Percentiles rank a stretch among this genome's conserved stretches.
These are phyloP conservation scores for Cystofilobasidium macerans DNA, from an alignment of 768 basidiomycete species.

Conservation along the genomic window DNA sequence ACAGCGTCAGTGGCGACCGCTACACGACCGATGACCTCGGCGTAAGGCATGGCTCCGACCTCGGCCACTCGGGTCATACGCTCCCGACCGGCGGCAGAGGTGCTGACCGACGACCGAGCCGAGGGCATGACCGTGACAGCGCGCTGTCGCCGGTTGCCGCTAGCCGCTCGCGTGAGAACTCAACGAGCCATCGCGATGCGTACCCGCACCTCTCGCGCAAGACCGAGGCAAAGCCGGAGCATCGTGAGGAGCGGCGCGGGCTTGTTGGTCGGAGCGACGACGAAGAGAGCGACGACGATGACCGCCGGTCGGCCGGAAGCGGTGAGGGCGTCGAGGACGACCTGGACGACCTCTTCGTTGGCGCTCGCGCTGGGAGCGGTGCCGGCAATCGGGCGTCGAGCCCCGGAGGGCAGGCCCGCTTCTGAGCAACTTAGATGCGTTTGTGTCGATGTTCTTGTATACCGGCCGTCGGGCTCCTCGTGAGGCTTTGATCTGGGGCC, in stretches of 20 bases:
- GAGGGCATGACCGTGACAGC: not conserved
- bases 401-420: no score
- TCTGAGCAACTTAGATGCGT: no score
- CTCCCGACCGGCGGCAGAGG: not conserved
- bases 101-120: not conserved
- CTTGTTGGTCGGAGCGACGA: no score
- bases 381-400: no score
- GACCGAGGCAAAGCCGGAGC: constrained; percentile 10
- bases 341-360: no score
- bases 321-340: no score
- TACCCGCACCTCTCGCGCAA: constrained; percentile 19
- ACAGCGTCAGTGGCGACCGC: not conserved
- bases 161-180: not conserved
- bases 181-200: not conserved
- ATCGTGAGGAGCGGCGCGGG: constrained; percentile 6
- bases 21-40: not conserved
- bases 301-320: no score
- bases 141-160: not conserved
- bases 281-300: no score
- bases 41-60: not conserved
- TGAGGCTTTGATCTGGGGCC: no score
- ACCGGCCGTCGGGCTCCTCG: no score
- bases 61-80: not conserved
- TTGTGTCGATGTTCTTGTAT: no score
- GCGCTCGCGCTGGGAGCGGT: no score